Evolutionary conservation across 2,329 filamentous ascomycete genomes (phyloP).

Genomic region (Hypoxylon sp.): DNA sequence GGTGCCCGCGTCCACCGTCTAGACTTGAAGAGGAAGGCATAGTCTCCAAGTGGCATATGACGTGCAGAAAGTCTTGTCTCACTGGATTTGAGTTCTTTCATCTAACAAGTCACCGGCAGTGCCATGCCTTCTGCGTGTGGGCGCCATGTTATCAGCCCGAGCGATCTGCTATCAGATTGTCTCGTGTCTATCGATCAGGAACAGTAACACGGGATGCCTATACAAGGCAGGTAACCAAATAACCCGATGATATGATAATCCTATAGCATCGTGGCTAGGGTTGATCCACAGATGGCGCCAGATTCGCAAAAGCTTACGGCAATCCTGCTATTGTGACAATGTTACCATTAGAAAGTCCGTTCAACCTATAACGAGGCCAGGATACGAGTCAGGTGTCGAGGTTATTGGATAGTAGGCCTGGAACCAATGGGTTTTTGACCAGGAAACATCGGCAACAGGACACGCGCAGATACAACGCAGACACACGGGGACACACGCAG

Average conservation of each 20-base stretch:
- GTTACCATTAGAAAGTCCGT: conserved; percentile 35
- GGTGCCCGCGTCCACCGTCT: conserved; percentile 33
- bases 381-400: conserved; percentile 36
- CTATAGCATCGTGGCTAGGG: conserved; percentile 42
- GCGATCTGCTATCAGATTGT: conserved; percentile 44
- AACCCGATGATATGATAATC: conserved; percentile 42
- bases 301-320: conserved; percentile 44
- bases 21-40: conserved; percentile 49
- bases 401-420: conserved; percentile 14
- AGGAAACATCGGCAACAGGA: conserved; percentile 43
- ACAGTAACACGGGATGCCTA: conserved; percentile 47
- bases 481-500: conserved; percentile 14
- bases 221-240: conserved; percentile 47
- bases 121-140: conserved; percentile 33
- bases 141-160: conserved; percentile 41
- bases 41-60: conserved; percentile 48
- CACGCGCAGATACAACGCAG: conserved; percentile 27
- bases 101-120: conserved; percentile 28
- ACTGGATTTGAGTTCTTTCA: conserved; percentile 46
- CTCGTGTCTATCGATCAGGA: conserved; percentile 47
- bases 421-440: conserved; percentile 31
- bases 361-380: conserved; percentile 34
- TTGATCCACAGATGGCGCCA: conserved; percentile 41
- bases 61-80: conserved; percentile 48
- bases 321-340: conserved; percentile 45